Base-by-base conservation (phyloP, 257 asterid species). In the Solanum bulbocastanum region DNA sequence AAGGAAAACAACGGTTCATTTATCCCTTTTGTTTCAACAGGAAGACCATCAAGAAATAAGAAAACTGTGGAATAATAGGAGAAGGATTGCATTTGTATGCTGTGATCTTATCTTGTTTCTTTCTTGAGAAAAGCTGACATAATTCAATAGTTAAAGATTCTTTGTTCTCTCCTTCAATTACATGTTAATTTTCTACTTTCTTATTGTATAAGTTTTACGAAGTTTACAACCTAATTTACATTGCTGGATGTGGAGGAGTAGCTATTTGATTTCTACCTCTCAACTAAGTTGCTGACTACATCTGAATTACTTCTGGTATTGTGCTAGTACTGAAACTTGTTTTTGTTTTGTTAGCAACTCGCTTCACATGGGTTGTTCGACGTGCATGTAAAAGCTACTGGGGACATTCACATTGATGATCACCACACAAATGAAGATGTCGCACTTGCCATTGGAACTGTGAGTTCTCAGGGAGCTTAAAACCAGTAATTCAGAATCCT, bases 371-470 rank as follows among this genome's bases (percentile, higher is more conserved):
- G 98, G 46, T 91, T 95, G 86, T 95, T 96, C 68, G 94, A 95
- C 39, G 93, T 96, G 87, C 92, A 90, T 86, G 98, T 94, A 89
- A 96, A 94, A 88, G 98, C 99, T 44, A 88, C 92, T 75, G 99
- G 98, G 68, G 99, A 95, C 91, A 94, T 90, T 90, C 98, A 95
- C 91, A 96, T 94, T 25, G 99, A 95, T 91, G 98, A 96, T 89
- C 98, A 96, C 91, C 99, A 96, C 88, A 95, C 98, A 15, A 97
- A 95, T 88, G 99, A 95, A 94, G 98, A 95, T 88, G 97, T 94
- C 62, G 98, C 94, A 75, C 89, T 96, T 78, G 98, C 99, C 87
- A 93, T 96, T 88, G 99, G 99, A 88, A 94, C 98, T 8, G 98
- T 95, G 90, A 90, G 93, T 90, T 87, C 62, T 65, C 74, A 30